Evolutionary conservation across 2,329 filamentous ascomycete genomes (phyloP).

Genomic region (Thermothelomyces thermophilus): DNA sequence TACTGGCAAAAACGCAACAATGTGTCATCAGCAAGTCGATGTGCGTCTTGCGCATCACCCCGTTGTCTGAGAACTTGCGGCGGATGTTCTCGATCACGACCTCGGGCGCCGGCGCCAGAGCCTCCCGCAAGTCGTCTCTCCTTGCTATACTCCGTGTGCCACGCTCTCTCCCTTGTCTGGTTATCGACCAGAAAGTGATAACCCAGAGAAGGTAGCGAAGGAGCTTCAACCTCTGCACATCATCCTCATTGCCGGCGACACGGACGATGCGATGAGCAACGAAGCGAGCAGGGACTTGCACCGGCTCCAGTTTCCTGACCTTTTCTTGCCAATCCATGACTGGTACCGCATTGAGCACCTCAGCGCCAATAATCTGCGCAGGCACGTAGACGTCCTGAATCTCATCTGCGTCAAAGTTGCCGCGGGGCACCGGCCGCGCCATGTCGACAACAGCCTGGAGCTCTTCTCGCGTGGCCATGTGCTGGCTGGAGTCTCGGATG

Average conservation of each 20-base stretch:
- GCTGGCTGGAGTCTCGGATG: conserved; percentile 54
- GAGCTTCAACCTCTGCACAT: conserved; percentile 48
- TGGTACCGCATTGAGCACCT: conserved; percentile 60
- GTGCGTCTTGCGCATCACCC: conserved; percentile 64
- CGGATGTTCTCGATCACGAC: conserved; percentile 60
- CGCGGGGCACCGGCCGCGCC: conserved; percentile 65
- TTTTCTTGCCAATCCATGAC: conserved; percentile 70
- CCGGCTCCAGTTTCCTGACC: conserved; percentile 49
- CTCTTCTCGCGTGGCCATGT: conserved; percentile 61
- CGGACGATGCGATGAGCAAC: conserved; percentile 56
- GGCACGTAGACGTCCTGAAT: conserved; percentile 69
- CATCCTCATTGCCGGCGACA: conserved; percentile 48
- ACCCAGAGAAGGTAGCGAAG: conserved; percentile 55
- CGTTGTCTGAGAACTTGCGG: conserved; percentile 59
- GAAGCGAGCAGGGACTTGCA: conserved; percentile 54
- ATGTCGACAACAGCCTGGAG: conserved; percentile 59
- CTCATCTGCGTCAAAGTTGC: conserved; percentile 59
- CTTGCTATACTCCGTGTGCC: conserved; percentile 48
- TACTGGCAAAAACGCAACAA: conserved; percentile 62
- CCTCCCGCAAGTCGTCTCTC: conserved; percentile 54
- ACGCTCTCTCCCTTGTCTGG: conserved; percentile 41
- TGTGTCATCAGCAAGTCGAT: conserved; percentile 66
- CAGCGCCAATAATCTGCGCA: conserved; percentile 57
- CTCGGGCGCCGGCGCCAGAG: conserved; percentile 52
- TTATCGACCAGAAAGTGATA: conserved; percentile 45